Evolutionary conservation across 257 asterid species (phyloP), one percentile per base, ranked within the genome.

Genomic region (Salvia rosmarinus): DNA sequence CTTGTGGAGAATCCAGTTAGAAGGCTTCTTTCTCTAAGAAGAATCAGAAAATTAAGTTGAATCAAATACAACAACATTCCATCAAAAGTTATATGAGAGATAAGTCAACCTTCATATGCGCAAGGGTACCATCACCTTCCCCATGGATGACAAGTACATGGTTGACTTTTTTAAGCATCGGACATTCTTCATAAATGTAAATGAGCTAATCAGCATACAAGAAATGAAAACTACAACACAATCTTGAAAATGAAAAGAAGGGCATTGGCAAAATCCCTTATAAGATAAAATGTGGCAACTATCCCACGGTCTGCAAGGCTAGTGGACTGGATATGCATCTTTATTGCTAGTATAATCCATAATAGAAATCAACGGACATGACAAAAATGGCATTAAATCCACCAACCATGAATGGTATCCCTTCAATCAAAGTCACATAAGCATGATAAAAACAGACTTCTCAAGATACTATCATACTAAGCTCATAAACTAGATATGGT

Each of bases 1-100:
- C 82, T 94, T 94, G 85, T 94, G 99, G 64, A 94, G 90, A 77
- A 88, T 76, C 98, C 99, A 94, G 76, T 82, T 80, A 6, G 89
- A 82, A 68, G 82, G 90, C 80, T 86, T 91, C 47, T 77, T 91
- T 86, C 88, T 91, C 99, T 94, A 78, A 78, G 76, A 77, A 79
- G 62, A 81, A 77, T 75, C 64, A 75, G 70, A 64, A 75, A 81
- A 64, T 11, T 68, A 75, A 52, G 72, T 35, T 19, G 51, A 76
- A 79, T 75, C 70, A 78, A 14, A 61, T 5, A 47, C 19, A 66
- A 68, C 64, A 69, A 78, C 65, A 25, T 57, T 75, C 70, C 23
- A 69, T 34, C 78, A 83, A 50, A 67, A 76, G 4, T 44, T 70
- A 74, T 39, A 56, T 3, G 75, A 46, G n/a, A 25, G 11, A 19